Conservation (phyloP, 2,329 filamentous ascomycete genomes). For the Conoideocrella luteorostrata region DNA sequence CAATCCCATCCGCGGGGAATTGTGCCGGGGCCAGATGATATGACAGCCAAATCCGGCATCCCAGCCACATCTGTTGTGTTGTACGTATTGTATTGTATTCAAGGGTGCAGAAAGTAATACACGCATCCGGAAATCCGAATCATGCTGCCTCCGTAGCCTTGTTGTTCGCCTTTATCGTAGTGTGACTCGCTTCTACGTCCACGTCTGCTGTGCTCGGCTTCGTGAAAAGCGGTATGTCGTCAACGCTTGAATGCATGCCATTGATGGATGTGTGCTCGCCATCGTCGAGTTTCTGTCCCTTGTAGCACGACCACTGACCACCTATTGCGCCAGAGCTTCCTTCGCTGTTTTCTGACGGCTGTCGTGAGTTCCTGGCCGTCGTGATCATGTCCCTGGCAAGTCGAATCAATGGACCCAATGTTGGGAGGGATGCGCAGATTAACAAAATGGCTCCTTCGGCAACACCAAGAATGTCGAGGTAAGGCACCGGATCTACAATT, state of each 20-base stretch:
- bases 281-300: constrained; percentile 13
- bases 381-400: constrained; percentile 13
- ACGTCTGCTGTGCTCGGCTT: not conserved
- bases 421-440: constrained; percentile 18
- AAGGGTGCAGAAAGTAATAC: too few species aligned
- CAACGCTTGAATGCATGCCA: constrained; percentile 16
- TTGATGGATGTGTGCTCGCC: constrained; percentile 13
- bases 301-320: constrained; percentile 11
- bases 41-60: too few species aligned
- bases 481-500: constrained; percentile 14
- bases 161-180: not conserved
- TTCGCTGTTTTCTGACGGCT: constrained; percentile 6
- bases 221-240: constrained; percentile 19
- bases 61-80: too few species aligned
- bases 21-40: too few species aligned
- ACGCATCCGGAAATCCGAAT: too few species aligned
- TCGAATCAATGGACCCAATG: constrained; percentile 17
- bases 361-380: constrained; percentile 5
- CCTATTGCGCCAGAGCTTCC: not conserved
- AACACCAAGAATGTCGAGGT: constrained; percentile 19
- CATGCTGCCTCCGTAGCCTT: not conserved
- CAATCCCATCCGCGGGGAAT: too few species aligned
- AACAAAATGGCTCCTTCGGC: constrained; percentile 19
- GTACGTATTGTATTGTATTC: too few species aligned
- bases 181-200: not conserved